phyloP scores from a whole-genome alignment of 495 filamentous ascomycete genomes.

The Hypomontagnella submonticulosa region DNA sequence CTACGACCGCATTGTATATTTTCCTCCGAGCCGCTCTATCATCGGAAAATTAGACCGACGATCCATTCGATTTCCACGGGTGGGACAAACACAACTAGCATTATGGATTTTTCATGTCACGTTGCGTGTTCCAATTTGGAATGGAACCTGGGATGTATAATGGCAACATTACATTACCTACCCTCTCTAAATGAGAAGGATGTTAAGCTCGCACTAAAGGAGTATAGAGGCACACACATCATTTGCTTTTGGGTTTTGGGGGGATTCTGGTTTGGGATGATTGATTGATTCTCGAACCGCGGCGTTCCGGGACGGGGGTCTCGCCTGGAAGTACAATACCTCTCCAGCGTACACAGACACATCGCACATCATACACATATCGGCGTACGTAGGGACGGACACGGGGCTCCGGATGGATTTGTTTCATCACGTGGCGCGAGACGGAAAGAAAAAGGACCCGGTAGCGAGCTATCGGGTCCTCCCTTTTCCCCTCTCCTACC shows the following conservation, averaged over 20 bases:
- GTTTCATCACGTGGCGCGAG: slow-evolving; percentile 17
- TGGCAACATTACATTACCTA: slow-evolving; percentile 10
- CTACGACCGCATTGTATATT: slow-evolving; percentile 50
- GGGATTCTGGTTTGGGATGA: slow-evolving; percentile 18
- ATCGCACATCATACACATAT: slow-evolving; percentile 33
- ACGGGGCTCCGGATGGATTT: slow-evolving; percentile 5
- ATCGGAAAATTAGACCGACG: slow-evolving; percentile 43
- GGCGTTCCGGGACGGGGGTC: slow-evolving; percentile 34
- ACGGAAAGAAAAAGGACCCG: not conserved
- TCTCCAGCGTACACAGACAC: too few species aligned
- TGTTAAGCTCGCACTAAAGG: slow-evolving; percentile 29
- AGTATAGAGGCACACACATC: slow-evolving; percentile 37
- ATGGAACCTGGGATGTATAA: slow-evolving; percentile 42
- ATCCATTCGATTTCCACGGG: slow-evolving; percentile 39
- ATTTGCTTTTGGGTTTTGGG: slow-evolving; percentile 13
- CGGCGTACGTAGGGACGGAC: slow-evolving; percentile 20
- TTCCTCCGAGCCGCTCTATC: slow-evolving; percentile 29
- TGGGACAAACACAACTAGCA: slow-evolving; percentile 42
- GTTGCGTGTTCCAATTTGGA: slow-evolving; percentile 37
- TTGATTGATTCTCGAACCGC: slow-evolving; percentile 17
- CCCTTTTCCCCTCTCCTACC: not conserved
- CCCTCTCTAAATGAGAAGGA: slow-evolving; percentile 9
- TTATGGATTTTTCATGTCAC: slow-evolving; percentile 37
- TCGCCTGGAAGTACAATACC: slow-evolving; percentile 27
- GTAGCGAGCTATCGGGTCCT: slow-evolving; percentile 34